These are phyloP conservation scores for Sporisorium scitamineum DNA, from an alignment of 1,284 basidiomycete species.

Conservation along the genomic window DNA sequence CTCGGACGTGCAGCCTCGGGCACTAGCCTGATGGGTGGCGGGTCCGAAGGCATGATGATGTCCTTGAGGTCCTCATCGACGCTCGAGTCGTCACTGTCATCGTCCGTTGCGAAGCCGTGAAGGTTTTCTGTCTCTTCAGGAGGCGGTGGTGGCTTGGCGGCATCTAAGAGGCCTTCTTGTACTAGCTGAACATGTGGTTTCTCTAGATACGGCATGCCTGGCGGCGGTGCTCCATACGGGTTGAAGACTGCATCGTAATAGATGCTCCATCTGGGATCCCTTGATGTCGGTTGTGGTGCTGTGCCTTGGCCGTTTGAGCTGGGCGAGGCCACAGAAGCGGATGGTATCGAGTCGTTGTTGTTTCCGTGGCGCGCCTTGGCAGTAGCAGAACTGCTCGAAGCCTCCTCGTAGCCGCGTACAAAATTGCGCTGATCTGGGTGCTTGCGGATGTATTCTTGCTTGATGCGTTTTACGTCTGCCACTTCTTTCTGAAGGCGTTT, in stretches of 20 bases:
- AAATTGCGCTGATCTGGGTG: slow-evolving; percentile 85
- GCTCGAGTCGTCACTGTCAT: slow-evolving; percentile 55
- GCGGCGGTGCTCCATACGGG: slow-evolving; percentile 92
- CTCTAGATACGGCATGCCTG: slow-evolving; percentile 93
- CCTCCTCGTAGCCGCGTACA: slow-evolving; percentile 74
- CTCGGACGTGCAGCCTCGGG: not conserved
- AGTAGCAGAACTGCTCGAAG: not conserved
- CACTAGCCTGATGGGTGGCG: slow-evolving; percentile 40
- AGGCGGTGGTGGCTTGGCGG: slow-evolving; percentile 34
- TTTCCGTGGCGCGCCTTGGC: not conserved
- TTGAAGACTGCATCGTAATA: slow-evolving; percentile 95
- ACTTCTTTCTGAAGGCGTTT: slow-evolving; percentile 47
- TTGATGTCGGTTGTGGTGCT: not conserved
- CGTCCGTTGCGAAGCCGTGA: slow-evolving; percentile 5
- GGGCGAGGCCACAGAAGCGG: not conserved
- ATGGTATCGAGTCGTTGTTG: no score
- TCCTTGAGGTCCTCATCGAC: slow-evolving; percentile 59
- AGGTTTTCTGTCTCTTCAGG: slow-evolving; percentile 25
- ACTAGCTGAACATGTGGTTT: slow-evolving; percentile 57
- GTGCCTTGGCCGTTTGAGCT: not conserved
- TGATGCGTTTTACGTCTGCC: slow-evolving; percentile 50
- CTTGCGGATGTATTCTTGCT: slow-evolving; percentile 76
- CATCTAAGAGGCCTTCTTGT: slow-evolving; percentile 43
- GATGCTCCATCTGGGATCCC: slow-evolving; percentile 74
- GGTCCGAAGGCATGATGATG: slow-evolving; percentile 63